Evolutionary conservation across 208 protist genomes (phyloP).

Genomic region (Porcisia deanei): DNA sequence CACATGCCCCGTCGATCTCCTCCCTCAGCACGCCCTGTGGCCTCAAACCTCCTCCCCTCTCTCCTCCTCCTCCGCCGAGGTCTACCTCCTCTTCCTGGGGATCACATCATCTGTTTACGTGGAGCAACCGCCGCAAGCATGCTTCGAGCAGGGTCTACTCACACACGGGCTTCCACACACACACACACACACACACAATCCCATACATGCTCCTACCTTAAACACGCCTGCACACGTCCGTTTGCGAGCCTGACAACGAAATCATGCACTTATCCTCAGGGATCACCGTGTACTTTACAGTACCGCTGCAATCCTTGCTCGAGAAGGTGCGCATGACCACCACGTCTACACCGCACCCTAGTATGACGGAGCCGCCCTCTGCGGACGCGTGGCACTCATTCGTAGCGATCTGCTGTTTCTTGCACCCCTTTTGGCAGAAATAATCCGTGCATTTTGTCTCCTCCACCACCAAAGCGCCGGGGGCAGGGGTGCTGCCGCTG

Average conservation of each 20-base stretch:
- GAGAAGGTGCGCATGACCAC: conserved; percentile 34
- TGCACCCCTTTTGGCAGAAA: conserved; percentile 20
- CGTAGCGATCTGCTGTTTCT: background rate
- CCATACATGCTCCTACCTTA: background rate
- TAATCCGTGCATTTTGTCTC: conserved; percentile 28
- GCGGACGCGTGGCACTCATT: conserved; percentile 10
- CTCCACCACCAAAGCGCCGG: conserved; percentile 5
- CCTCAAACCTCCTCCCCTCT: background rate
- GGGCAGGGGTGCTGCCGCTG: background rate
- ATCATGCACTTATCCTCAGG: conserved; percentile 25
- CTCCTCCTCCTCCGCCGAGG: background rate
- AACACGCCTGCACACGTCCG: conserved; percentile 8
- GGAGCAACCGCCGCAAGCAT: background rate
- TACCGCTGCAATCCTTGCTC: conserved; percentile 33
- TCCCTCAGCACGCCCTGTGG: background rate
- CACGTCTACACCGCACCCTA: conserved; percentile 41
- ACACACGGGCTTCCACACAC: background rate
- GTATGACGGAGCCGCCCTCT: conserved; percentile 7
- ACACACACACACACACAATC: background rate
- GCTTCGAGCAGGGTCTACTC: background rate
- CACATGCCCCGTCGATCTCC: background rate
- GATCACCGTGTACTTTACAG: conserved; percentile 3
- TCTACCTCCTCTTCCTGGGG: background rate
- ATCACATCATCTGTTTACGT: background rate
- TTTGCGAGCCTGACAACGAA: conserved; percentile 3